phyloP scores from a whole-genome alignment of 2,329 filamentous ascomycete species.

The Trichoderma lentiforme region DNA sequence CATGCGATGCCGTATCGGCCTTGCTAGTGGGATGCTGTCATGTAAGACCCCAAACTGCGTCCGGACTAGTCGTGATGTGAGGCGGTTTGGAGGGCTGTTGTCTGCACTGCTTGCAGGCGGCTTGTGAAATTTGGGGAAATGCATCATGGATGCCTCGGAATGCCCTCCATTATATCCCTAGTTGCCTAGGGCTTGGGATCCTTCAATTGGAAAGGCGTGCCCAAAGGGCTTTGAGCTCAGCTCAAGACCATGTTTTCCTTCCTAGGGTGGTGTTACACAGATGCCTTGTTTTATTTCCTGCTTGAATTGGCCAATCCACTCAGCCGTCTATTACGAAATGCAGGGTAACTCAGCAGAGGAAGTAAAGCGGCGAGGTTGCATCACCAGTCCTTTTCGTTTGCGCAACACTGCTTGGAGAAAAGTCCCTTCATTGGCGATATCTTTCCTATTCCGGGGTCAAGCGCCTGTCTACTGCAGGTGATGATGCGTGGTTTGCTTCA shows the following conservation, averaged over 20 bases:
- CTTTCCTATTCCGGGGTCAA: neutral
- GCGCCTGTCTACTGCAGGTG: neutral
- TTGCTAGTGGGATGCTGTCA: slow-evolving; percentile 1
- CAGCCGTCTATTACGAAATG: neutral
- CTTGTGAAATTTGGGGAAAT: neutral
- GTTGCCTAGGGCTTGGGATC: neutral
- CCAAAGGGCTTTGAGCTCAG: neutral
- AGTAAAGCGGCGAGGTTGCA: neutral
- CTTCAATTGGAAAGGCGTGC: neutral
- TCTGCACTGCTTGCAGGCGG: neutral
- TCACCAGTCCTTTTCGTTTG: neutral
- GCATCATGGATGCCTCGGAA: neutral
- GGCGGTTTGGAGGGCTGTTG: neutral
- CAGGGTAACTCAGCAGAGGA: neutral
- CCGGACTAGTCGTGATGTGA: neutral
- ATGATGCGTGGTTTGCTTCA: neutral
- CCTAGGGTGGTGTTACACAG: neutral
- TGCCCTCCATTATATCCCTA: neutral
- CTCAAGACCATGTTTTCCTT: neutral
- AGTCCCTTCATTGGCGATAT: neutral
- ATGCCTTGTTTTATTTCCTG: neutral
- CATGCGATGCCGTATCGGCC: neutral
- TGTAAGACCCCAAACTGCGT: neutral
- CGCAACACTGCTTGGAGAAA: neutral
- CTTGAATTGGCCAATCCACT: neutral